Percentiles rank a stretch among this genome's conserved stretches.
Conservation (phyloP, 2,329 filamentous ascomycete species). For the Coniella lustricola region DNA sequence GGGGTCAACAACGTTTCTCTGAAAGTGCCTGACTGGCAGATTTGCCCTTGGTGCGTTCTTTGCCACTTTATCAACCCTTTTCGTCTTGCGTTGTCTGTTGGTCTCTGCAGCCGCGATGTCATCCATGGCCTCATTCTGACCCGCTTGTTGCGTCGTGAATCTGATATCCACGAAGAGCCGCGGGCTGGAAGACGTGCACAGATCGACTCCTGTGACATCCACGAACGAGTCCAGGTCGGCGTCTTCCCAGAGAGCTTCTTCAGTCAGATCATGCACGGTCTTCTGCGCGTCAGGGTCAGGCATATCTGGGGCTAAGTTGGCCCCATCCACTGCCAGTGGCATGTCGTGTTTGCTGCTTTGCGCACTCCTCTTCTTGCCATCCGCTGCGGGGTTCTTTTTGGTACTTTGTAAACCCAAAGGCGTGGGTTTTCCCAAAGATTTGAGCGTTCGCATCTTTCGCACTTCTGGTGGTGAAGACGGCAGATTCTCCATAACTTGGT, state of each 20-base stretch:
- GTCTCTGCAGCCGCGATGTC: neutral
- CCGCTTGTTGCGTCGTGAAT: neutral
- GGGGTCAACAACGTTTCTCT: constrained; percentile 19
- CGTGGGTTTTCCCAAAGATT: neutral
- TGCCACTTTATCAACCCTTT: no score
- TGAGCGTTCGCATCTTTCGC: neutral
- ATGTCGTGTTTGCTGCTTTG: neutral
- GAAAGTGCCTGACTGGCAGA: neutral
- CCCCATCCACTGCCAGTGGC: neutral
- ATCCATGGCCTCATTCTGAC: neutral
- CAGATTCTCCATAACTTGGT: constrained; percentile 12
- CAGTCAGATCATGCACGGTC: neutral
- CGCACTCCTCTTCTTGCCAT: neutral
- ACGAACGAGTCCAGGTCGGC: constrained; percentile 2
- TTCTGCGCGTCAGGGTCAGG: neutral
- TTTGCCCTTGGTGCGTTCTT: neutral
- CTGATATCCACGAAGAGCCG: constrained; percentile 10
- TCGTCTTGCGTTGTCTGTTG: neutral
- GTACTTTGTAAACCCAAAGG: neutral
- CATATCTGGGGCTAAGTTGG: no score
- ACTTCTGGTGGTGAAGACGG: constrained; percentile 5
- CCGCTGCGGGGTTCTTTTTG: neutral
- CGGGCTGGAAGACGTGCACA: neutral
- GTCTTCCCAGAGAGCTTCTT: neutral
- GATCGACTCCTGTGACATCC: constrained; percentile 4